Evolutionary conservation across 768 basidiomycete genomes (phyloP).

Genomic region (Russula lepida): DNA sequence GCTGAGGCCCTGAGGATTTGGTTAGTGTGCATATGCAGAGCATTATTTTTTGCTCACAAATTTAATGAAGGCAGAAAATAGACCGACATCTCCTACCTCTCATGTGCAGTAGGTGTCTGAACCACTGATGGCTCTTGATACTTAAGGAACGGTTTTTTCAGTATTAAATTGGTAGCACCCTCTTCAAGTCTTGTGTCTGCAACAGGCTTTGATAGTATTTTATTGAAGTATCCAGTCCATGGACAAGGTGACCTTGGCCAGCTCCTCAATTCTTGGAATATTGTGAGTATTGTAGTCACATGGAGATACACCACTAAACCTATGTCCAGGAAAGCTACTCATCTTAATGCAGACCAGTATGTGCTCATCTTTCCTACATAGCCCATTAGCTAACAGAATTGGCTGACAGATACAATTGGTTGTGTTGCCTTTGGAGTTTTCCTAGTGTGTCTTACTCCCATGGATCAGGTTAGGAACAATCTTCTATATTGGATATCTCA

Average conservation of each 20-base stretch:
- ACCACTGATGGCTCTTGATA: neutral
- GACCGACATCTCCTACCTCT: conserved; percentile 59
- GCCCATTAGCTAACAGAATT: neutral
- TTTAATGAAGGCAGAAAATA: conserved; percentile 39
- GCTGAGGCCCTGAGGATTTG: conserved; percentile 44
- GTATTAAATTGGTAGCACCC: conserved; percentile 49
- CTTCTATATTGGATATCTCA: conserved; percentile 62
- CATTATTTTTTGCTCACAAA: conserved; percentile 22
- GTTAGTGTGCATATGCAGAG: conserved; percentile 18
- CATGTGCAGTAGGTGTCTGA: conserved; percentile 52
- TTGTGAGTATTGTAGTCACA: conserved; percentile 31
- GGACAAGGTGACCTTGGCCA: conserved; percentile 68
- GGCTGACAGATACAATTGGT: conserved; percentile 59
- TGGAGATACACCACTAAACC: neutral
- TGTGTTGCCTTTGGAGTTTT: neutral
- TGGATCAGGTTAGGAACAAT: conserved; percentile 61
- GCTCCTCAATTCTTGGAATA: conserved; percentile 62
- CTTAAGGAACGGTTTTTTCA: conserved; percentile 21
- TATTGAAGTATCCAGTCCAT: conserved; percentile 60
- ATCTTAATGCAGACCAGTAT: conserved; percentile 59
- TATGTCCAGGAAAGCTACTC: conserved; percentile 41
- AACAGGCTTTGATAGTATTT: conserved; percentile 23
- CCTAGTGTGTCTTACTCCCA: neutral
- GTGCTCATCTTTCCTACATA: conserved; percentile 19
- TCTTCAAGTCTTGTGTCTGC: neutral